Base-by-base conservation (phyloP, 2,329 filamentous ascomycete species). In the Cordyceps farinosa region DNA sequence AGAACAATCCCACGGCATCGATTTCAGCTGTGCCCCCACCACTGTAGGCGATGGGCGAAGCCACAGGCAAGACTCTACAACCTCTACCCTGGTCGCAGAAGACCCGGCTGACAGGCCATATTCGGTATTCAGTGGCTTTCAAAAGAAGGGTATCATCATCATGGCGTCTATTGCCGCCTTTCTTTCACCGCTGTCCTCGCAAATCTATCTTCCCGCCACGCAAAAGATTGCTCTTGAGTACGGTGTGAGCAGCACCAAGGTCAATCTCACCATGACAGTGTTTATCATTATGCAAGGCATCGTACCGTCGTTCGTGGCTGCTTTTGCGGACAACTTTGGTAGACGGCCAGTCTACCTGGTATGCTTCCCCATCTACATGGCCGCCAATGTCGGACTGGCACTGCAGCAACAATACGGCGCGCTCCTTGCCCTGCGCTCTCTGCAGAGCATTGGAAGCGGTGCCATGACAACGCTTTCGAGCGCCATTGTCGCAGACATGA, bases 401-500 rank as follows among this genome's bases (percentile, higher is more conserved):
- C 74, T 81, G 4, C 76, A 75, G 2, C 73, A 74, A 3, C 80
- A 76, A 48, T 82, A 80, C 62, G 70, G 72, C 0, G 68, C 76
- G 0, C 70, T 83, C 40, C 69, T 84, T 63, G 68, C 78, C 3
- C 76, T 84, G 30, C 73, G 82, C 50, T 78, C 74, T 1, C 53
- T 84, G 8, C 82, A 84, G 69, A 77, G 78, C 10, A 76, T 77
- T 1, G 81, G 80, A 3, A 80, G 78, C 65, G 77, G 80, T 1
- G 79, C 79, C 1, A 81, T 61, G 1, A 65, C 66, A 3, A 66
- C 65, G 0, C 66, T 68, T 66, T 72, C 73, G 0, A 73, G 72
- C 3, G 73, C 71, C 0, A 71, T 75, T 0, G 74, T 76, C 3
- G 70, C 72, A 1, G 74, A 76, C 29, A 70, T 76, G 0, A 68